phyloP scores from a whole-genome alignment of 2,329 filamentous ascomycete genomes.

The Fusarium sp. region DNA sequence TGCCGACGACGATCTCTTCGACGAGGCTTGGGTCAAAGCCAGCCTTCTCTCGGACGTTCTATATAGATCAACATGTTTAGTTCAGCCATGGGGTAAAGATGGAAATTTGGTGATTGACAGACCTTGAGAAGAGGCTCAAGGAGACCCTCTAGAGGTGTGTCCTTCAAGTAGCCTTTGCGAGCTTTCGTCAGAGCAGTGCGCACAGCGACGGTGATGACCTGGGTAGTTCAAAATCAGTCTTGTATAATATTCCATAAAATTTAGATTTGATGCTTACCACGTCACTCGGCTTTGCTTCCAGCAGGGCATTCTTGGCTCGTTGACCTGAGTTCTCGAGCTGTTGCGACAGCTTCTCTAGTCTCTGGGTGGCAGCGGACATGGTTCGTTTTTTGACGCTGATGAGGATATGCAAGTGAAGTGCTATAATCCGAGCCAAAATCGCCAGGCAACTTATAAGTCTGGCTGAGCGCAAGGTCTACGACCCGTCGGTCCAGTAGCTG shows the following conservation, averaged over 20 bases:
- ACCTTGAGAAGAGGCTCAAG: background rate
- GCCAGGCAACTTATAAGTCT: background rate
- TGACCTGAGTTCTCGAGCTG: background rate
- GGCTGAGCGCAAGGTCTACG: too few species aligned
- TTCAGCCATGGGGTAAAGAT: background rate
- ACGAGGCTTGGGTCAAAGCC: background rate
- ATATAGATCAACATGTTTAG: accelerated
- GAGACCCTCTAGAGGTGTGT: background rate
- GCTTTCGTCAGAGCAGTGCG: background rate
- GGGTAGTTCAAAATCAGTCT: background rate
- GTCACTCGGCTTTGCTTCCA: background rate
- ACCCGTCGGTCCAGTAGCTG: background rate
- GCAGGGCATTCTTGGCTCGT: background rate
- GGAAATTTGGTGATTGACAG: background rate
- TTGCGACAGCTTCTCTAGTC: background rate
- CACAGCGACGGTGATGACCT: background rate
- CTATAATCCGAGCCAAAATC: too few species aligned
- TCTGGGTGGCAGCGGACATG: background rate
- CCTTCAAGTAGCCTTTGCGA: background rate
- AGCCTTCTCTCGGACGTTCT: background rate
- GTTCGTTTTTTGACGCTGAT: background rate
- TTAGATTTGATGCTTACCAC: too few species aligned
- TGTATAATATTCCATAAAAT: too few species aligned
- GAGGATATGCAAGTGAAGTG: background rate
- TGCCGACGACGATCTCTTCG: background rate